Evolutionary conservation across 257 asterid species (phyloP).

Genomic region (Mitragyna speciosa): DNA sequence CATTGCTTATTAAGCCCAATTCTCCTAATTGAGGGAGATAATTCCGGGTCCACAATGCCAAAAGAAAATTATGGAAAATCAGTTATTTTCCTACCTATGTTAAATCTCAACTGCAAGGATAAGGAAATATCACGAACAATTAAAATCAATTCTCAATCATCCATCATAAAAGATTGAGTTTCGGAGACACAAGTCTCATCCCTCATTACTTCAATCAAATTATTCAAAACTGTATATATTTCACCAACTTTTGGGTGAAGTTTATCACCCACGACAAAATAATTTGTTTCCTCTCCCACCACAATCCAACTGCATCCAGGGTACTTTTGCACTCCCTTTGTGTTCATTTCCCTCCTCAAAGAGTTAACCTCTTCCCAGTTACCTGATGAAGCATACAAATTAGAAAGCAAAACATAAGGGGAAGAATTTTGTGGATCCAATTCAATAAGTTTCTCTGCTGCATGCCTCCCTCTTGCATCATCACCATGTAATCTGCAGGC

Average conservation of each 20-base stretch:
- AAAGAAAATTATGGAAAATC: too few relatives aligned
- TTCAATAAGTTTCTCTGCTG: slow-evolving; percentile 75
- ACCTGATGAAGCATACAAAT: slow-evolving; percentile 75
- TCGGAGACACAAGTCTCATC: slow-evolving; percentile 28
- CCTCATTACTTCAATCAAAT: slow-evolving; percentile 33
- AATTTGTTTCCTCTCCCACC: slow-evolving; percentile 29
- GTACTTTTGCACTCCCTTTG: slow-evolving; percentile 61
- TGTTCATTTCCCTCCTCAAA: slow-evolving; percentile 65
- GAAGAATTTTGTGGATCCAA: slow-evolving; percentile 73
- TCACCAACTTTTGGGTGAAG: slow-evolving; percentile 33
- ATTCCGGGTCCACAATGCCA: too few relatives aligned
- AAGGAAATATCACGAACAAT: too few relatives aligned
- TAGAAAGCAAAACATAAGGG: slow-evolving; percentile 73
- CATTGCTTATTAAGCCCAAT: too few relatives aligned
- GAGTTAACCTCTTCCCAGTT: slow-evolving; percentile 70
- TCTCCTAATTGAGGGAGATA: too few relatives aligned
- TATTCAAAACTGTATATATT: slow-evolving; percentile 28
- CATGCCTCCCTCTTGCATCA: slow-evolving; percentile 60
- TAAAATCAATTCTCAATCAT: neutral
- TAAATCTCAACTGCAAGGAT: too few relatives aligned
- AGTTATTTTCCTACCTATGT: too few relatives aligned
- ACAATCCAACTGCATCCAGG: slow-evolving; percentile 71
- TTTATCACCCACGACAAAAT: slow-evolving; percentile 42
- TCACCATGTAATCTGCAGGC: slow-evolving; percentile 94
- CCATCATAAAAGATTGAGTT: slow-evolving; percentile 14